Percentiles rank a stretch among this genome's conserved stretches.
Evolutionary conservation across 73 alveolate genomes (phyloP).

Genomic region (Breviolum minutum): DNA sequence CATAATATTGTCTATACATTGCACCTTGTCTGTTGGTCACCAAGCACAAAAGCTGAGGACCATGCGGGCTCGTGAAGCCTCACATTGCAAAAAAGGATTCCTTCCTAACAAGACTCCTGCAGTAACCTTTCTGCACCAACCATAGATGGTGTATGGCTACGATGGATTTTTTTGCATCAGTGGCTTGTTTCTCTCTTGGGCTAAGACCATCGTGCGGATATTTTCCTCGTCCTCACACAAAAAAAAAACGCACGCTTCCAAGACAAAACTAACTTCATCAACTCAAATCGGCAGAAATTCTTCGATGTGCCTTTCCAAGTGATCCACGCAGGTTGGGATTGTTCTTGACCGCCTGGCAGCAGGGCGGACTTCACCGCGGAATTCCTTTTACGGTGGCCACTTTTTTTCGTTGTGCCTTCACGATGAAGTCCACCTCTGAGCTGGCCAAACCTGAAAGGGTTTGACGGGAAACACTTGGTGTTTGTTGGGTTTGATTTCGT

Average conservation of each 20-base stretch:
- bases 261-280: not conserved
- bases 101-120: no score
- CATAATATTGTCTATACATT: no score
- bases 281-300: not conserved
- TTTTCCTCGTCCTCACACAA: conserved; percentile 25
- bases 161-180: no score
- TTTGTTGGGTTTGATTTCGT: not conserved
- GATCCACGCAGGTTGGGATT: conserved; percentile 76
- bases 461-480: no score
- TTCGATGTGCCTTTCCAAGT: not conserved
- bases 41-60: no score
- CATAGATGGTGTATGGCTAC: no score
- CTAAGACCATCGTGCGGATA: conserved; percentile 12
- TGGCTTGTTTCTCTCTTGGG: not conserved
- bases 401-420: conserved; percentile 25
- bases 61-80: conserved; percentile 2
- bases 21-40: no score
- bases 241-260: not conserved
- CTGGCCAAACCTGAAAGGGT: conserved; percentile 49
- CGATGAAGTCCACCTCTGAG: conserved; percentile 74
- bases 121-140: no score
- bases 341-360: conserved; percentile 60
- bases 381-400: not conserved
- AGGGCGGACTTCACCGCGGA: not conserved
- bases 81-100: not conserved